Base-by-base conservation (phyloP, 495 filamentous ascomycete genomes). In the Lophium mytilinum region DNA sequence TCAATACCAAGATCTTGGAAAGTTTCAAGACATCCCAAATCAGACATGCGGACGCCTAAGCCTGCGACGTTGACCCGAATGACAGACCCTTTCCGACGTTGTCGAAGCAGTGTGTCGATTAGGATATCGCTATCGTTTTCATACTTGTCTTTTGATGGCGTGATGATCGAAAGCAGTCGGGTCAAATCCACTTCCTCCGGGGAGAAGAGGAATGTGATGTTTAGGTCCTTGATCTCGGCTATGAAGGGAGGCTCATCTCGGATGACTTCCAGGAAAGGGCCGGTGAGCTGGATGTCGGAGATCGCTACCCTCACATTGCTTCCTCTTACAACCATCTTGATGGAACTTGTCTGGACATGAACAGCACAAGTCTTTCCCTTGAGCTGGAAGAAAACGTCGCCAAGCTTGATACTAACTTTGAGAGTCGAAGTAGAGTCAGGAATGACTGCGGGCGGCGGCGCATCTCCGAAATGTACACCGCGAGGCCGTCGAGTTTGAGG, bases 91-190 rank as follows among this genome's bases (percentile, higher is more conserved):
- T 96, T 91, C 63, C 83, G 81, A 52, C 94, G 76, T 69, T 99
- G 94, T n/a, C 88, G 79, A 19, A 97, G 73, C 1, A 99, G 77
- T 0, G 87, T 96, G 57, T 97, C 93, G 10, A 97, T 77, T 73
- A 99, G 82, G 56, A 99, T 95, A 65, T 96, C 94, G 63, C 96
- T 90, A 58, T 90, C 87, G 45, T 87, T 81, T 53, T 94, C 90
- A 64, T 94, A 96, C 60, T 89, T 90, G 69, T 93, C 82, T 58
- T 89, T 91, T 1, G 90, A 95, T 0, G 94, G 94, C 9, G 87
- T 95, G 43, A 97, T 83, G 19, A 99, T 76, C 34, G 86, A 85
- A 12, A 99, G 72, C 7, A 99, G 78, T 43, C 84, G 80, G 61
- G 88, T 85, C 1, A 99, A 73, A 66, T 99, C 94, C 30, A 77